phyloP scores from a whole-genome alignment of 1,139 yeast genomes.

The Pichia inconspicua region DNA sequence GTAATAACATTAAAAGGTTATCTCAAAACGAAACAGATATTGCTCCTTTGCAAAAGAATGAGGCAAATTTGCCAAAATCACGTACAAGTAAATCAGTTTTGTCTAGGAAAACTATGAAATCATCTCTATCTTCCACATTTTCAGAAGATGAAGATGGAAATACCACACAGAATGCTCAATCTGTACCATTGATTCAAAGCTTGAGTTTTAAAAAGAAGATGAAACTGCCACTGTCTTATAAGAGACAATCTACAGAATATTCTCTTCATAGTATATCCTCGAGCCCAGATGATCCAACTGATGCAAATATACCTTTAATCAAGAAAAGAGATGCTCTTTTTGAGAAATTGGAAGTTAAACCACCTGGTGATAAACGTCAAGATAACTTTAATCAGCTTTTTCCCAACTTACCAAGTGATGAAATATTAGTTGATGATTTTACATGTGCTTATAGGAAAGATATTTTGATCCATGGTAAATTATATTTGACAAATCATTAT shows the following conservation, averaged over 20 bases:
- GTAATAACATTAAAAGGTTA: neutral
- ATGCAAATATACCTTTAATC: neutral
- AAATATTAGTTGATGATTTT: constrained; percentile 54
- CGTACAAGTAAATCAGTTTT: constrained; percentile 7
- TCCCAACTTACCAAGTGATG: constrained; percentile 45
- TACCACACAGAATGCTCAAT: neutral
- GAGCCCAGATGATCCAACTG: constrained; percentile 1
- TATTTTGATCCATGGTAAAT: constrained; percentile 62
- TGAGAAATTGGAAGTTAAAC: constrained; percentile 18
- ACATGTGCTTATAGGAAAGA: constrained; percentile 66
- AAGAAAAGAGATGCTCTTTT: constrained; percentile 10
- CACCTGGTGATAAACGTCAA: constrained; percentile 38
- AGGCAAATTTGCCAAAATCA: neutral
- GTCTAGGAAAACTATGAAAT: constrained; percentile 9
- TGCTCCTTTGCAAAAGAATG: neutral
- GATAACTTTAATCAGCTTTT: constrained; percentile 57
- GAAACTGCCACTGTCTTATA: constrained; percentile 7
- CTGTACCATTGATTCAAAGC: constrained; percentile 5
- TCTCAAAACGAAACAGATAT: neutral
- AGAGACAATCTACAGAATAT: constrained; percentile 5
- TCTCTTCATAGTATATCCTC: neutral
- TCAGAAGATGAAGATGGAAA: constrained; percentile 7
- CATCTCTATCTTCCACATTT: constrained; percentile 4
- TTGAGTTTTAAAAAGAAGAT: constrained; percentile 12
- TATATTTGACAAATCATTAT: constrained; percentile 53